Percentiles rank a stretch among this genome's conserved stretches.
Evolutionary conservation across 2,329 filamentous ascomycete species (phyloP).

Genomic region (Colletotrichum sp.): DNA sequence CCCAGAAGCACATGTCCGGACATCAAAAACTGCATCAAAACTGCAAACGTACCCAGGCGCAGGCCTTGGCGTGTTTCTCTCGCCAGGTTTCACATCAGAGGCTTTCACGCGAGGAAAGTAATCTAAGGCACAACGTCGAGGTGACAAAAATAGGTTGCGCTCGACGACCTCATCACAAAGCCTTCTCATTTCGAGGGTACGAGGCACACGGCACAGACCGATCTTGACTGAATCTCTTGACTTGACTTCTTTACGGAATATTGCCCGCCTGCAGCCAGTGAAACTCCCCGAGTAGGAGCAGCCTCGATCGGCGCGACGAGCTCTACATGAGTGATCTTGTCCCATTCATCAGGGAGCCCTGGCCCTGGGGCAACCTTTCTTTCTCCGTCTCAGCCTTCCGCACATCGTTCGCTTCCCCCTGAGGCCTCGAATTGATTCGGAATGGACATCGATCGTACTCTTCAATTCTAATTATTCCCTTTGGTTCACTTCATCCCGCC

Average conservation of each 20-base stretch:
- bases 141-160: neutral
- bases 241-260: neutral
- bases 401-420: neutral
- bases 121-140: neutral
- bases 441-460: conserved; percentile 9
- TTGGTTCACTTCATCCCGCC: conserved; percentile 18
- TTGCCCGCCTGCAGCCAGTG: neutral
- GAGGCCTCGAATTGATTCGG: neutral
- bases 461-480: conserved; percentile 20
- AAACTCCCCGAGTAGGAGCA: neutral
- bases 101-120: neutral
- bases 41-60: neutral
- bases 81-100: neutral
- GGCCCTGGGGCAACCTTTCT: neutral
- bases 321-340: neutral
- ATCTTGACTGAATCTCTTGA: neutral
- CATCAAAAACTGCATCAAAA: neutral
- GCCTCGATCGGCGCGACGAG: neutral
- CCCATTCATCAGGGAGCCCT: neutral
- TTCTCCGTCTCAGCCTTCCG: neutral
- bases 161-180: neutral
- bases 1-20: neutral
- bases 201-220: neutral
- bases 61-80: neutral
- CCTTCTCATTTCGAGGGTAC: neutral